These are phyloP conservation scores for Triticum timopheevii DNA, from an alignment of 176 grass and related monocot genomes.

Conservation along the genomic window DNA sequence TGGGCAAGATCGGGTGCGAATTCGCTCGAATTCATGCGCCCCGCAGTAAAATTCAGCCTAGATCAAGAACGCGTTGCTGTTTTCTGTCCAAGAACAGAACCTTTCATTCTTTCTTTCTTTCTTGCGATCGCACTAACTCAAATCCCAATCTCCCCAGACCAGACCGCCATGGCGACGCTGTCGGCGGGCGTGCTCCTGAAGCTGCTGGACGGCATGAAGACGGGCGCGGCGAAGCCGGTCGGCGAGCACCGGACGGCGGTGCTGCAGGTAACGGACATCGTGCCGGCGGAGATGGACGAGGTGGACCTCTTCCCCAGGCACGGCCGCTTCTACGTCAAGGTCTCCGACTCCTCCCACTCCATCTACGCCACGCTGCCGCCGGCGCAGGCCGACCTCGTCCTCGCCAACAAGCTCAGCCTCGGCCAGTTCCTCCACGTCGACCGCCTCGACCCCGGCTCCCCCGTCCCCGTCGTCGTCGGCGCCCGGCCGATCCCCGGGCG, in stretches of 20 bases:
- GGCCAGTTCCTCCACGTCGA: conserved; percentile 87
- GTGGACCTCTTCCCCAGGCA: conserved; percentile 82
- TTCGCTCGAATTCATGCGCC: not conserved
- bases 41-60: too few species aligned
- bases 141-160: too few species aligned
- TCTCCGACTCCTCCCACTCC: conserved; percentile 81
- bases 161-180: conserved; percentile 76
- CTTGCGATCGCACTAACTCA: too few species aligned
- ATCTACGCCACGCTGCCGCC: conserved; percentile 79
- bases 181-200: conserved; percentile 72
- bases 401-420: conserved; percentile 89
- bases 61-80: not conserved
- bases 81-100: not conserved
- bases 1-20: not conserved
- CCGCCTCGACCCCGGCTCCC: conserved; percentile 64
- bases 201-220: conserved; percentile 72
- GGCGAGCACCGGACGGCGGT: conserved; percentile 75
- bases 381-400: conserved; percentile 78
- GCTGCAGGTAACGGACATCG: conserved; percentile 90
- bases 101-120: not conserved
- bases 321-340: conserved; percentile 82
- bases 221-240: conserved; percentile 45
- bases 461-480: conserved; percentile 73
- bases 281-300: conserved; percentile 85
- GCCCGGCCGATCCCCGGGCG: conserved; percentile 59